Conservation (phyloP, 495 filamentous ascomycete genomes). For the Aspergillus cavernicola region DNA sequence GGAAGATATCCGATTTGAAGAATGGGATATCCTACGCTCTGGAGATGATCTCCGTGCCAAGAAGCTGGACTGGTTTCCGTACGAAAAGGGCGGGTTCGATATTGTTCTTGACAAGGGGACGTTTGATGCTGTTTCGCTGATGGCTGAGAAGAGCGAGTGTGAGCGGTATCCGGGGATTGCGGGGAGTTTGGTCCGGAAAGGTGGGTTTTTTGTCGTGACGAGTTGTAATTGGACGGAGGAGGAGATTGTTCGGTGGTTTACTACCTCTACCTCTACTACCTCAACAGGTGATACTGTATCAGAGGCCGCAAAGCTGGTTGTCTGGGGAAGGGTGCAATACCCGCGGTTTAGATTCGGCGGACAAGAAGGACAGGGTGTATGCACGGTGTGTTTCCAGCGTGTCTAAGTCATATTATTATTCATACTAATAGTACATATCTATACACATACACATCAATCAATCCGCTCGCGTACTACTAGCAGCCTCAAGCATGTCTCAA, state of each 20-base stretch:
- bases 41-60: conserved; percentile 33
- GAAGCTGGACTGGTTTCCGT: conserved; percentile 31
- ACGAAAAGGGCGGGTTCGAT: conserved; percentile 59
- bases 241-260: conserved; percentile 78
- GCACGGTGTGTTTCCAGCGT: conserved; percentile 68
- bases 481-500: conserved; percentile 44
- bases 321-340: conserved; percentile 69
- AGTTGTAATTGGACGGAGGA: conserved; percentile 98
- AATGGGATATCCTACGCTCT: conserved; percentile 69
- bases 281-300: background rate
- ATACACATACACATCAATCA: too few species aligned
- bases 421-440: background rate
- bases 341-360: conserved; percentile 84
- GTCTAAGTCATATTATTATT: conserved; percentile 4
- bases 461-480: too few species aligned
- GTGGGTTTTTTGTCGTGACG: conserved; percentile 77
- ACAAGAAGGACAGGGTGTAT: conserved; percentile 78
- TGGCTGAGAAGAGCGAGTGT: conserved; percentile 46
- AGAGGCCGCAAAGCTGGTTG: conserved; percentile 35
- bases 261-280: conserved; percentile 28
- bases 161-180: conserved; percentile 72
- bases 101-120: conserved; percentile 94
- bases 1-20: conserved; percentile 54
- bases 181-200: conserved; percentile 57
- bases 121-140: conserved; percentile 85